Conservation (phyloP, 257 asterid species). For the Thymus quinquecostatus region DNA sequence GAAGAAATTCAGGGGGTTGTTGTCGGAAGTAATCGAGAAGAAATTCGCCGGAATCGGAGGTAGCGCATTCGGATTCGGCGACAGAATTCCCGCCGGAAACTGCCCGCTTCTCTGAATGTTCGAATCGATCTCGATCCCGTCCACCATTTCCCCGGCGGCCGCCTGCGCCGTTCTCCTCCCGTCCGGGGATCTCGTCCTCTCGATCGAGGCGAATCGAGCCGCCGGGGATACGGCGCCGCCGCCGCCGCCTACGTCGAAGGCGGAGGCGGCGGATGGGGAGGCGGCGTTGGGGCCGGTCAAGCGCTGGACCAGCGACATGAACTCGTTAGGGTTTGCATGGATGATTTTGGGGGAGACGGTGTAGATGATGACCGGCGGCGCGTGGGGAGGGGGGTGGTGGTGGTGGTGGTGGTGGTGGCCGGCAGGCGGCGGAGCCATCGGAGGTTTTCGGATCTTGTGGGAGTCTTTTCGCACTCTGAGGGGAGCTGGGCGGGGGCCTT, state of each 20-base stretch:
- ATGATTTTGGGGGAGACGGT: constrained; percentile 91
- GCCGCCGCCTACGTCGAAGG: constrained; percentile 26
- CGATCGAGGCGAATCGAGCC: constrained; percentile 78
- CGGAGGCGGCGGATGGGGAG: constrained; percentile 26
- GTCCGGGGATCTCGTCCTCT: constrained; percentile 49
- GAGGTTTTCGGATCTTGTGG: constrained; percentile 87
- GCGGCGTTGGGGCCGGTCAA: constrained; percentile 69
- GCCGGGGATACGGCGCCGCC: constrained; percentile 78
- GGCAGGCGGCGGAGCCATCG: constrained; percentile 50
- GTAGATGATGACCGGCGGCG: constrained; percentile 85
- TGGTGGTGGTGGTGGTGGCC: constrained; percentile 31
- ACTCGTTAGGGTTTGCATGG: constrained; percentile 96
- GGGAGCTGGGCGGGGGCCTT: constrained; percentile 91
- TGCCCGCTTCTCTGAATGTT: constrained; percentile 46
- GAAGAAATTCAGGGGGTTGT: constrained; percentile 53
- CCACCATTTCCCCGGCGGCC: constrained; percentile 20
- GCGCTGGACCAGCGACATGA: constrained; percentile 92
- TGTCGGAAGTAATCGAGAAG: constrained; percentile 68
- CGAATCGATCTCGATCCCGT: constrained; percentile 43
- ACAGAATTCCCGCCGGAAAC: constrained; percentile 76
- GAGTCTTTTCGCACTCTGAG: constrained; percentile 75
- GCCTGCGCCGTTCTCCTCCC: constrained; percentile 35
- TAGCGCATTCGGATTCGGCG: constrained; percentile 84
- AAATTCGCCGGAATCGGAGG: constrained; percentile 71
- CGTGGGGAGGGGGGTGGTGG: constrained; percentile 32